Base-by-base conservation (phyloP, 78 protist species). In the Cyanophora paradoxa region DNA sequence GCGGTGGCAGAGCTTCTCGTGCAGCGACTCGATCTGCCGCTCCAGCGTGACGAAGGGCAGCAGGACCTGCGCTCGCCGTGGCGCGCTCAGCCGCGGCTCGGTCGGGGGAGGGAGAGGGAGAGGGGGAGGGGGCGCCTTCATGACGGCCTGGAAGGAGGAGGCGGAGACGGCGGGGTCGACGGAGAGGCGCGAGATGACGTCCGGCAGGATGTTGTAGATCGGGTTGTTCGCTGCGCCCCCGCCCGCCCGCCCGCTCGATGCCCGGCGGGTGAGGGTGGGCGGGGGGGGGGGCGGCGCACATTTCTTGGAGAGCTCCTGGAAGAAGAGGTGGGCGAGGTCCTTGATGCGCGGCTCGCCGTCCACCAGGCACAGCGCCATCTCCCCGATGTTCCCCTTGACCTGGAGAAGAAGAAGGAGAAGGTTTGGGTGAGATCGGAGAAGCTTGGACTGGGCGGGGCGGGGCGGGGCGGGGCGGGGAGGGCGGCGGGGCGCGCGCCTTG, bases 201-300 rank as follows among this genome's bases (percentile, higher is more conserved):
- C 97, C 7, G 97, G 96, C 37, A 94, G 80, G 22, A 83, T 40
- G 81, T 92, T 94, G 85, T 94, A 93, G 56, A 94, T 58, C 17
- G 78, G 37, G 30, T 81, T 90, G 34, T 74, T 42, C 10, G 48
- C 48, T 42, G 48, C 48, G 10, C 48, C 6, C 6, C 48, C 6
- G 48, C 6, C 6, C 48, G 10, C 48, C 6, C 6, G 48, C 6
- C 48, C 6, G 22, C 6, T 42, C 48, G 22, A 42, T 10, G 48
- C 10, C 48, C 6, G 22, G 10, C 6, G 48, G 22, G 48, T 10
- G 48, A 42, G 22, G 10, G 48, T 13, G 48, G 22, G 10, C 14
- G 13, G 44, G 11, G 33, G 5, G 44, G 44, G 10, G 30, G 16
- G 61, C 11, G 36, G 17, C 31, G 42, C 6, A 3, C 64, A 68